phyloP scores from a whole-genome alignment of 345 rosid genomes.

The Lumnitzera littorea region DNA sequence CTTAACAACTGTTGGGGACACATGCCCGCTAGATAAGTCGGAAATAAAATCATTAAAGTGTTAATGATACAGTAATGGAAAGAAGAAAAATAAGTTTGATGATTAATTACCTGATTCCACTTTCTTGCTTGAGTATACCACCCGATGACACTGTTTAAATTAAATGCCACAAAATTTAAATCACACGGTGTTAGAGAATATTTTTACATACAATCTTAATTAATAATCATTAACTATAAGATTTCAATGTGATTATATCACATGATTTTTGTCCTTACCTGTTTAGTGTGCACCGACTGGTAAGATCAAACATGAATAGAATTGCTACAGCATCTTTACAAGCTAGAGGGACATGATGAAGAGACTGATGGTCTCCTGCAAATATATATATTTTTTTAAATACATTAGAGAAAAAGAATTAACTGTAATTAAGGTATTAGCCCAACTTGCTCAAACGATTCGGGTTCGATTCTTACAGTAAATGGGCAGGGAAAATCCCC shows the following conservation, averaged over 20 bases:
- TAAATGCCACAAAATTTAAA: neutral
- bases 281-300: constrained; percentile 90
- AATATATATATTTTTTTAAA: neutral
- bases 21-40: too few species aligned
- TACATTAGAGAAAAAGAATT: neutral
- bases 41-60: neutral
- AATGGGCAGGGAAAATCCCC: too few species aligned
- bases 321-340: constrained; percentile 98
- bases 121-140: constrained; percentile 89
- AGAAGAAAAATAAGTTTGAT: neutral
- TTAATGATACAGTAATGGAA: too few species aligned
- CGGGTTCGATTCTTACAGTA: too few species aligned
- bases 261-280: constrained; percentile 27
- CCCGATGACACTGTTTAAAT: constrained; percentile 50
- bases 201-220: neutral
- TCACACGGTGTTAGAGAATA: neutral
- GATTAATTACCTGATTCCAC: constrained; percentile 80
- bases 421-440: neutral
- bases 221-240: neutral
- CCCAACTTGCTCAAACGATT: too few species aligned
- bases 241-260: neutral
- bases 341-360: constrained; percentile 80
- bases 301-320: constrained; percentile 94
- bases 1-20: neutral
- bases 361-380: constrained; percentile 60